phyloP scores from a whole-genome alignment of 2,329 filamentous ascomycete species.

The Geosmithia flava region DNA sequence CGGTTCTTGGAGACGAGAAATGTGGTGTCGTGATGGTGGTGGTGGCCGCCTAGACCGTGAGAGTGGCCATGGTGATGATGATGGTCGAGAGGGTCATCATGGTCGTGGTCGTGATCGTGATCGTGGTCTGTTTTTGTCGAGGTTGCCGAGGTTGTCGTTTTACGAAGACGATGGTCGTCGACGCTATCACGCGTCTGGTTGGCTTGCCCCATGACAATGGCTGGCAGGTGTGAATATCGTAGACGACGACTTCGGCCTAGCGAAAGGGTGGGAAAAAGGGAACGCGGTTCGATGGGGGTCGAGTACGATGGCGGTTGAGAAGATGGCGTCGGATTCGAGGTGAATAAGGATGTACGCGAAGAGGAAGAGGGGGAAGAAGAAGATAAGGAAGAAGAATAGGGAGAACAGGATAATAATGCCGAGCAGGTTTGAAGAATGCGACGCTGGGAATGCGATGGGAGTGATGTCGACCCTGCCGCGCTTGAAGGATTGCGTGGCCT shows the following conservation, averaged over 20 bases:
- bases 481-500: not conserved
- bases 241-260: conserved; percentile 9
- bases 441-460: conserved; percentile 1
- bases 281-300: not conserved
- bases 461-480: not conserved
- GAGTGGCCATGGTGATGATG: conserved; percentile 40
- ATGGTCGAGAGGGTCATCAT: conserved; percentile 23
- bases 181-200: conserved; percentile 17
- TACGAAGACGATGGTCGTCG: conserved; percentile 5
- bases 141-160: not conserved
- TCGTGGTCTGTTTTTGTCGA: conserved; percentile 6
- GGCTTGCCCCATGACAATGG: conserved; percentile 15
- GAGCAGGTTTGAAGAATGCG: conserved; percentile 4
- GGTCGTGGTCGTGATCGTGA: conserved; percentile 11
- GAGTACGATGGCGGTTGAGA: conserved; percentile 3
- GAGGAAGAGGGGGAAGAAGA: conserved; percentile 2
- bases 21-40: conserved; percentile 84
- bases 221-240: conserved; percentile 4
- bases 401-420: not conserved
- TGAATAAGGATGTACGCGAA: conserved; percentile 1
- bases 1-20: conserved; percentile 84
- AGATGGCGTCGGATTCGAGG: conserved; percentile 11
- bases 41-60: conserved; percentile 37
- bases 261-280: conserved; percentile 8
- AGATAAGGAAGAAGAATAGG: not conserved